A percentile compares a stretch with the other conserved stretches of the same genome.
These are phyloP conservation scores for Hebeloma cylindrosporum DNA, from an alignment of 768 basidiomycete genomes.

Conservation along the genomic window DNA sequence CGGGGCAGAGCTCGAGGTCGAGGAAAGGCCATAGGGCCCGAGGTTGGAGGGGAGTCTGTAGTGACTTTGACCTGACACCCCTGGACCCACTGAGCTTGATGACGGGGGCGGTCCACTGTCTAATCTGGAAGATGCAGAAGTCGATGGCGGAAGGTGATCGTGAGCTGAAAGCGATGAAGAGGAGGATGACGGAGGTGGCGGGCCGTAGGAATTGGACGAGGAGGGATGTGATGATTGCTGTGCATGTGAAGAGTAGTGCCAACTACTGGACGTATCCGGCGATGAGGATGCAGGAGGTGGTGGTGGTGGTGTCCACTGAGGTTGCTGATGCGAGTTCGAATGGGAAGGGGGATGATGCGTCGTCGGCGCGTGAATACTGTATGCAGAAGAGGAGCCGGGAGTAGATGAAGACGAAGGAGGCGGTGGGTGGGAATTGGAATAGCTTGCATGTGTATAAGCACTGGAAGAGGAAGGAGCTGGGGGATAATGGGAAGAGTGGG, in stretches of 20 bases:
- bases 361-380: slow-evolving; percentile 11
- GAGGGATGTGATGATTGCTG: slow-evolving; percentile 17
- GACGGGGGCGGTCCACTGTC: slow-evolving; percentile 2
- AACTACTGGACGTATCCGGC: slow-evolving; percentile 8
- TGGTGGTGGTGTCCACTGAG: slow-evolving; percentile 20
- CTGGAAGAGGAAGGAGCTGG: slow-evolving; percentile 10
- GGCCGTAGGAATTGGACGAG: slow-evolving; percentile 20
- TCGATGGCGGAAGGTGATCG: slow-evolving; percentile 15
- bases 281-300: slow-evolving; percentile 16
- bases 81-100: not conserved
- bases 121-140: slow-evolving; percentile 10
- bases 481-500: slow-evolving; percentile 21
- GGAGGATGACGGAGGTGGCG: slow-evolving; percentile 21
- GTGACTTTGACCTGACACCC: not conserved
- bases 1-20: slow-evolving; percentile 6
- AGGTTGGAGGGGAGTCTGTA: not conserved
- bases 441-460: too few species aligned
- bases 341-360: slow-evolving; percentile 11
- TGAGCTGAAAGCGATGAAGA: slow-evolving; percentile 21
- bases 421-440: slow-evolving; percentile 1
- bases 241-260: slow-evolving; percentile 14
- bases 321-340: slow-evolving; percentile 18
- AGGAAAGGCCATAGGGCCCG: slow-evolving; percentile 3
- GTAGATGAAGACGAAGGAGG: slow-evolving; percentile 13
- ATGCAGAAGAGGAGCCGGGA: slow-evolving; percentile 13